Evolutionary conservation across 192 early-diverging fungal species (phyloP).

Genomic region (Gorgonomyces haynaldii): DNA sequence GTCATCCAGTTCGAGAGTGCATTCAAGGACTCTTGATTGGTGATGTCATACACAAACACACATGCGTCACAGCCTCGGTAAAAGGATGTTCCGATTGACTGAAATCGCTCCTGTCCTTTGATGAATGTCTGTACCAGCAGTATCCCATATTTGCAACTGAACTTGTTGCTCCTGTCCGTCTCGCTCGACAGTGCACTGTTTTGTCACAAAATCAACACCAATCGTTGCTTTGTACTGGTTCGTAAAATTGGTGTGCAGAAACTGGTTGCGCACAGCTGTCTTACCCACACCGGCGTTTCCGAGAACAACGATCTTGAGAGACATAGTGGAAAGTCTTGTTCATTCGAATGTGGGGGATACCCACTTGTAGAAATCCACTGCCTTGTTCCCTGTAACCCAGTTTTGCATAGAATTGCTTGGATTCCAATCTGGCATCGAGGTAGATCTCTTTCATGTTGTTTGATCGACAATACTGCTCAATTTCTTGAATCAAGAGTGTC

Average conservation of each 20-base stretch:
- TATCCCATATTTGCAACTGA: conserved; percentile 36
- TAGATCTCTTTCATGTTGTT: no score
- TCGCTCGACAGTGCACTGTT: conserved; percentile 16
- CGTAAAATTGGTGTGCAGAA: conserved; percentile 25
- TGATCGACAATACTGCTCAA: no score
- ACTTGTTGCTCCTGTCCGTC: conserved; percentile 4
- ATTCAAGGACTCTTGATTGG: conserved; percentile 15
- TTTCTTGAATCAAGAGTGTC: no score
- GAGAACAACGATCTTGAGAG: conserved; percentile 30
- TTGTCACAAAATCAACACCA: conserved; percentile 30
- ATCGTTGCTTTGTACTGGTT: conserved; percentile 28
- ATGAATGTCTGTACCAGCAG: conserved; percentile 17
- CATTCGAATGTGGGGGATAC: no score
- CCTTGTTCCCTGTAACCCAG: no score
- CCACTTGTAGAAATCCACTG: no score
- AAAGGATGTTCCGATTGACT: conserved; percentile 26
- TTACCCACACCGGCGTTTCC: conserved; percentile 34
- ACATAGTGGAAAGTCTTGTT: no score
- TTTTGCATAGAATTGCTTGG: no score
- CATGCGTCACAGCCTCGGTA: conserved; percentile 37
- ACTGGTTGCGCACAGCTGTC: conserved; percentile 29
- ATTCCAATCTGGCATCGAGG: no score
- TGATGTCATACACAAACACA: conserved; percentile 39
- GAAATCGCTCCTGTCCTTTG: conserved; percentile 30
- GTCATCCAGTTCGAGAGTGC: conserved; percentile 22